Evolutionary conservation across 2,329 filamentous ascomycete genomes (phyloP).

Genomic region (Sarocladiaceae sp.): DNA sequence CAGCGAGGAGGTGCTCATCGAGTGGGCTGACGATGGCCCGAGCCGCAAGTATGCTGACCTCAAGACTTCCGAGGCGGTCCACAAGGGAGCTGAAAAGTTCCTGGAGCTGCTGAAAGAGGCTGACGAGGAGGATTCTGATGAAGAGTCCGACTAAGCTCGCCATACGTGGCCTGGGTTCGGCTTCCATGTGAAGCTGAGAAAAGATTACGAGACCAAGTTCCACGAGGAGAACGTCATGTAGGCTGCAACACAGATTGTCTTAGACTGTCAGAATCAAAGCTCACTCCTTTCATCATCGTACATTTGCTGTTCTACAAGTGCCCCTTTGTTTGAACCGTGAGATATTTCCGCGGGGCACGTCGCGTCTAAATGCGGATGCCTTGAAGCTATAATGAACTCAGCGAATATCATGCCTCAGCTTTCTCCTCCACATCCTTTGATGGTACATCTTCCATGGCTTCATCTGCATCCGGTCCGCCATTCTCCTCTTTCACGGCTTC

Average conservation of each 20-base stretch:
- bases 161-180: neutral
- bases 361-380: too few relatives aligned
- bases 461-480: conserved; percentile 15
- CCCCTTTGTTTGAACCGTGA: too few relatives aligned
- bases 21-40: conserved; percentile 82
- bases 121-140: conserved; percentile 65
- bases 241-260: too few relatives aligned
- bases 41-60: conserved; percentile 98
- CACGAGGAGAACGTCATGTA: too few relatives aligned
- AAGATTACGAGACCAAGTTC: too few relatives aligned
- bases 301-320: too few relatives aligned
- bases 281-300: too few relatives aligned
- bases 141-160: conserved; percentile 37
- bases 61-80: conserved; percentile 86
- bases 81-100: conserved; percentile 91
- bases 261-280: too few relatives aligned
- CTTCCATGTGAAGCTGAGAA: too few relatives aligned
- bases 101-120: conserved; percentile 90
- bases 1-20: conserved; percentile 80
- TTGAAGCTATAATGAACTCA: neutral
- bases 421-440: neutral
- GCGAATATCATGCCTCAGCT: neutral
- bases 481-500: conserved; percentile 11
- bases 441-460: conserved; percentile 16
- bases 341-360: too few relatives aligned